These are phyloP conservation scores for Thermothielavioides terrestris DNA, from an alignment of 495 filamentous ascomycete genomes.

Conservation along the genomic window DNA sequence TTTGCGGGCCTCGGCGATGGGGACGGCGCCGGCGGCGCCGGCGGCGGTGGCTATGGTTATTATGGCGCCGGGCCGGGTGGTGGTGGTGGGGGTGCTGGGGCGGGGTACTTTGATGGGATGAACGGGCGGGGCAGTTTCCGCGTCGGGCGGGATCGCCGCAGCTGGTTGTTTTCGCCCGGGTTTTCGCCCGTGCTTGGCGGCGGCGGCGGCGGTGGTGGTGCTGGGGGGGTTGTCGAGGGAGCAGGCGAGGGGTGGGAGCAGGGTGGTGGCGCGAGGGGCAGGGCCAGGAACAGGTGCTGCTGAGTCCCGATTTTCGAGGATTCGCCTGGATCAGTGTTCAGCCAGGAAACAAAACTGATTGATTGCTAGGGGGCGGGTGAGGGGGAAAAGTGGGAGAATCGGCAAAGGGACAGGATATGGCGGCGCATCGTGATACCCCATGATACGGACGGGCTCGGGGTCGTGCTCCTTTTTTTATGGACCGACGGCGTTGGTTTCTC, in stretches of 20 bases:
- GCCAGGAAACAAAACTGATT: not conserved
- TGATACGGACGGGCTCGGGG: conserved; percentile 7
- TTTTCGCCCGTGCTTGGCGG: conserved; percentile 40
- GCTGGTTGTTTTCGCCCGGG: conserved; percentile 49
- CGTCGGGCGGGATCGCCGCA: conserved; percentile 52
- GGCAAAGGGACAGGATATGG: not conserved
- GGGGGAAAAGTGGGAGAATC: not conserved
- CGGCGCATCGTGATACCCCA: conserved; percentile 9
- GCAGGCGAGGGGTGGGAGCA: conserved; percentile 26
- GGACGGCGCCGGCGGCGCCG: not conserved
- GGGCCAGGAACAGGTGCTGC: conserved; percentile 9
- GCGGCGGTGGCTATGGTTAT: not conserved
- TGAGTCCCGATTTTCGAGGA: not conserved
- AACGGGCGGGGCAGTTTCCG: conserved; percentile 50
- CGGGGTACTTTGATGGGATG: conserved; percentile 40
- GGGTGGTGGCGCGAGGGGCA: conserved; percentile 20
- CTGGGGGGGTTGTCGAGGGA: conserved; percentile 21
- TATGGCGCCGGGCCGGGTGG: conserved; percentile 8
- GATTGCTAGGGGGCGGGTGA: not conserved
- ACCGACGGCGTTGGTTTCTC: not conserved
- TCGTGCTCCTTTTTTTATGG: not conserved
- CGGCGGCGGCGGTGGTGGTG: conserved; percentile 11
- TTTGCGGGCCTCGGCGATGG: not conserved
- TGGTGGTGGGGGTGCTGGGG: conserved; percentile 17
- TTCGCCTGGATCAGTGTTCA: not conserved